These are phyloP conservation scores for Drechslera avenae DNA, from an alignment of 2,329 filamentous ascomycete species.

Conservation along the genomic window DNA sequence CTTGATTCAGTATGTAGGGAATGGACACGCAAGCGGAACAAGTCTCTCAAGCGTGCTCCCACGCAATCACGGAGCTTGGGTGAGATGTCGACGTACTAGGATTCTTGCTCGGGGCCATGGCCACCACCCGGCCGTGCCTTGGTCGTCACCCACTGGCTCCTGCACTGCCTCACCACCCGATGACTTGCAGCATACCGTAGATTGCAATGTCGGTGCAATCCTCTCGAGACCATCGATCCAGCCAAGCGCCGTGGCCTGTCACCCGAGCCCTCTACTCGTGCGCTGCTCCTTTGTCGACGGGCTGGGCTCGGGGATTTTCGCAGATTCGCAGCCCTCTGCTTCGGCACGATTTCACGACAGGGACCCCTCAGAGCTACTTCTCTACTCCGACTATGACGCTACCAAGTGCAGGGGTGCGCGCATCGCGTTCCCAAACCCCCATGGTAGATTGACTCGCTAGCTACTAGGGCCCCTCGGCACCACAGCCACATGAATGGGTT, in stretches of 20 bases:
- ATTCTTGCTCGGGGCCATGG: constrained; percentile 5
- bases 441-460: not conserved
- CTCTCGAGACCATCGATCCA: not conserved
- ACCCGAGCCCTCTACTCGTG: too few species aligned
- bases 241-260: too few species aligned
- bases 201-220: not conserved
- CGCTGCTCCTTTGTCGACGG: too few species aligned
- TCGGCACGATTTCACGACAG: too few species aligned
- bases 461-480: not conserved
- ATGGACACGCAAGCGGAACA: constrained; percentile 6
- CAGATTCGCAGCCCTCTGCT: not conserved
- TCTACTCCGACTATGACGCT: not conserved
- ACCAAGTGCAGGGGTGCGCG: not conserved
- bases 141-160: too few species aligned
- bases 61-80: constrained; percentile 8
- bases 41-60: not conserved
- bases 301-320: too few species aligned
- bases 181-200: not conserved
- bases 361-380: not conserved
- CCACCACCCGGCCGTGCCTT: not conserved
- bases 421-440: too few species aligned
- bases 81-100: constrained; percentile 3
- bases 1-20: not conserved
- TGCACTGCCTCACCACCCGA: not conserved
- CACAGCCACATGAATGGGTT: not conserved